A percentile compares a stretch with the other conserved stretches of the same genome.
Conservation (phyloP, 2,329 filamentous ascomycete species). For the Rhynchosporium secalis region DNA sequence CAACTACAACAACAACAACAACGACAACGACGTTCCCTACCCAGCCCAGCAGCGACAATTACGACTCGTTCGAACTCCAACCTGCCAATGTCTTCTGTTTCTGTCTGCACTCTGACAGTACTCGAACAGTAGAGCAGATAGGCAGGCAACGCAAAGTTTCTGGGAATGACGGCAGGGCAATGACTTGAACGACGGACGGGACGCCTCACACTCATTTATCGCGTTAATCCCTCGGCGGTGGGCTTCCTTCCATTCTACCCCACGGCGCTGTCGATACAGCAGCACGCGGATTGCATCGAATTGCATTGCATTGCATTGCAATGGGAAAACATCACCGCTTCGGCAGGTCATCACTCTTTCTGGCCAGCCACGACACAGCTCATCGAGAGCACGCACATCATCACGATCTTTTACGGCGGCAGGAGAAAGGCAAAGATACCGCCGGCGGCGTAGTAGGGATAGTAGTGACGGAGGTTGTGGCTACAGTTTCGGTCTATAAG, state of each 20-base stretch:
- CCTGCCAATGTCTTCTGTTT: background rate
- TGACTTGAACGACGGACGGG: conserved; percentile 1
- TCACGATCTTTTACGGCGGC: conserved; percentile 29
- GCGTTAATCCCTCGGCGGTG: conserved; percentile 20
- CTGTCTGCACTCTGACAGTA: conserved; percentile 4
- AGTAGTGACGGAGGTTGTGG: conserved; percentile 33
- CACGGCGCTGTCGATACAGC: conserved; percentile 38
- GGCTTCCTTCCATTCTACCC: conserved; percentile 21
- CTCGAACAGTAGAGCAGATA: background rate
- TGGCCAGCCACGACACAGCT: conserved; percentile 38
- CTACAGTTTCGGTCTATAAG: conserved; percentile 37
- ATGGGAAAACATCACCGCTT: conserved; percentile 32
- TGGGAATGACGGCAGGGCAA: conserved; percentile 13
- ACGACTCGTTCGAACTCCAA: background rate
- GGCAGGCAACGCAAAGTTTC: background rate
- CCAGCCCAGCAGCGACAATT: background rate
- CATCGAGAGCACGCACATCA: conserved; percentile 38
- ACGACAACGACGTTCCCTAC: background rate
- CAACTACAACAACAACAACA: background rate
- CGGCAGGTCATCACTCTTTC: conserved; percentile 40
- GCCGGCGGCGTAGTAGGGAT: conserved; percentile 3
- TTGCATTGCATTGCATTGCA: no score
- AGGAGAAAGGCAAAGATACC: background rate
- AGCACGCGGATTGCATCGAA: conserved; percentile 28
- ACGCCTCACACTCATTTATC: conserved; percentile 8